Evolutionary conservation across 2,329 filamentous ascomycete genomes (phyloP).

Genomic region (Aschersonia sp.): DNA sequence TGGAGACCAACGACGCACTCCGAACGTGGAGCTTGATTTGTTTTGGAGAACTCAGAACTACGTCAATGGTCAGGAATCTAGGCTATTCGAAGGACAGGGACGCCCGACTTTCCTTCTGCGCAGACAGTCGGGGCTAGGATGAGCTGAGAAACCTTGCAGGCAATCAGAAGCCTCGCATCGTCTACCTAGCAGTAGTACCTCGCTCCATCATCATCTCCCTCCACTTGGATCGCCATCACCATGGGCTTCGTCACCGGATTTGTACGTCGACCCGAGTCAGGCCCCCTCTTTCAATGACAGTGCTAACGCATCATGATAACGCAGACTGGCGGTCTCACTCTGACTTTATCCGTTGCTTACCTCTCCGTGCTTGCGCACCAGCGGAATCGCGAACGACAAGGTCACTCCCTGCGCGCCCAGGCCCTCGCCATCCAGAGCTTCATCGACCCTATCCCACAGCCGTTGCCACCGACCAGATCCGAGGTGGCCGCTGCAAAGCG

Average conservation of each 20-base stretch:
- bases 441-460: constrained; percentile 30
- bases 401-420: constrained; percentile 40
- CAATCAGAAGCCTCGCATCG: too few relatives aligned
- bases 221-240: constrained; percentile 5
- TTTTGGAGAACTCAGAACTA: neutral
- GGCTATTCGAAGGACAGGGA: too few relatives aligned
- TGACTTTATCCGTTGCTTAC: constrained; percentile 61
- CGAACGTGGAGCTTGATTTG: neutral
- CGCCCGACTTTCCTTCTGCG: too few relatives aligned
- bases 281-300: neutral
- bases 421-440: constrained; percentile 37
- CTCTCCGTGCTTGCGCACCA: constrained; percentile 56
- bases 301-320: constrained; percentile 3
- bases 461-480: constrained; percentile 32
- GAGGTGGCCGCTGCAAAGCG: constrained; percentile 36
- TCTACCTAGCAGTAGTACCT: too few relatives aligned
- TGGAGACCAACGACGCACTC: neutral
- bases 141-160: too few relatives aligned
- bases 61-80: too few relatives aligned
- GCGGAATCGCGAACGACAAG: constrained; percentile 47
- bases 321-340: constrained; percentile 60
- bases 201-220: too few relatives aligned
- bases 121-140: too few relatives aligned
- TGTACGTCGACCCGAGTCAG: constrained; percentile 32
- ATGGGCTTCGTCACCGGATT: constrained; percentile 68